A percentile compares a stretch with the other conserved stretches of the same genome.
phyloP scores from a whole-genome alignment of 495 filamentous ascomycete species.

The Penicillium roqueforti region DNA sequence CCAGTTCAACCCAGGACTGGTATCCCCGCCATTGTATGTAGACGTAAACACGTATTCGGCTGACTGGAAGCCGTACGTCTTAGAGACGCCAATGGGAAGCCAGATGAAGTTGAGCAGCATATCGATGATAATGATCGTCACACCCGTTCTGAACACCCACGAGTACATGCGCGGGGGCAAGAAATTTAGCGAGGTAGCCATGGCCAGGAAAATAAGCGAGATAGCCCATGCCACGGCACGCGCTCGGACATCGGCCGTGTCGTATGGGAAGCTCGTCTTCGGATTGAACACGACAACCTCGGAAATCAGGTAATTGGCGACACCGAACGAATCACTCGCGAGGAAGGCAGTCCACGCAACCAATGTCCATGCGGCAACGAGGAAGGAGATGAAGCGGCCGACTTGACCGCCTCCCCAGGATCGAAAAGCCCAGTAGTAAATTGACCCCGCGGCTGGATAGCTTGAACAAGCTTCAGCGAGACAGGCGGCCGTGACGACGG shows the following conservation, averaged over 20 bases:
- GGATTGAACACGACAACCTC: slow-evolving; percentile 33
- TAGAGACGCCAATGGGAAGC: slow-evolving; percentile 32
- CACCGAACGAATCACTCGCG: slow-evolving; percentile 35
- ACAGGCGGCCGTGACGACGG: slow-evolving; percentile 33
- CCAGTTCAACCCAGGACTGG: slow-evolving; percentile 31
- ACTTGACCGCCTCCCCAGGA: slow-evolving; percentile 31
- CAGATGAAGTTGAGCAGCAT: slow-evolving; percentile 38
- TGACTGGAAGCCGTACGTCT: slow-evolving; percentile 34
- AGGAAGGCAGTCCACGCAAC: slow-evolving; percentile 37
- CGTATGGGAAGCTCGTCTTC: slow-evolving; percentile 27
- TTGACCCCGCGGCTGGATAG: slow-evolving; percentile 34
- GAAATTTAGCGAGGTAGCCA: slow-evolving; percentile 33
- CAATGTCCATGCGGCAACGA: slow-evolving; percentile 36
- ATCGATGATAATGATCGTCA: slow-evolving; percentile 32
- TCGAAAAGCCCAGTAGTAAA: slow-evolving; percentile 39
- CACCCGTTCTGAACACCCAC: slow-evolving; percentile 35
- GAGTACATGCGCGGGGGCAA: slow-evolving; percentile 31
- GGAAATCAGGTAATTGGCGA: slow-evolving; percentile 34
- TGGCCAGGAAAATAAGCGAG: slow-evolving; percentile 29
- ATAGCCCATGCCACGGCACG: slow-evolving; percentile 33
- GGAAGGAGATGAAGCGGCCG: slow-evolving; percentile 30
- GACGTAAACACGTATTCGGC: slow-evolving; percentile 35
- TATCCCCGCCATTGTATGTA: slow-evolving; percentile 31
- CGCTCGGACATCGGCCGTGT: slow-evolving; percentile 28
- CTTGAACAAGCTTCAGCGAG: slow-evolving; percentile 35